Evolutionary conservation across 1,139 yeast species (phyloP).

Genomic region (Scheffersomyces stambukii): DNA sequence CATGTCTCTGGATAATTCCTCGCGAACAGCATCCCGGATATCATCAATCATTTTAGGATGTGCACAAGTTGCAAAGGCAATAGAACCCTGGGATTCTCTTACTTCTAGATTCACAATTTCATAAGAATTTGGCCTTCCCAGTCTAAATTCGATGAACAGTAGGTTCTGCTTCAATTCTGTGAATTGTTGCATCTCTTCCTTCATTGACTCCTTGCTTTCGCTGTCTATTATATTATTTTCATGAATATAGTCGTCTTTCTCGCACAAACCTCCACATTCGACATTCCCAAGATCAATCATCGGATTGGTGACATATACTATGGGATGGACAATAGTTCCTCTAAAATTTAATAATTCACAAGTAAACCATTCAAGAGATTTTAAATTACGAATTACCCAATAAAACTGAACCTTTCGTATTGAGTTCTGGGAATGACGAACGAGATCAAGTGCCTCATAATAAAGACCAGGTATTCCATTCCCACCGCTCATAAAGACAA

Average conservation of each 20-base stretch:
- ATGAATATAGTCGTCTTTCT: not conserved
- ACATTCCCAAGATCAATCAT: too few relatives aligned
- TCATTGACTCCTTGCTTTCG: not conserved
- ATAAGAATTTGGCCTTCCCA: slow-evolving; percentile 36
- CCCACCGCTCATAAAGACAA: slow-evolving; percentile 26
- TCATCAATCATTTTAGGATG: slow-evolving; percentile 39
- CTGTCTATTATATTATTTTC: not conserved
- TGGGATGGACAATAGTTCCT: slow-evolving; percentile 28
- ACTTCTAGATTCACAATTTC: slow-evolving; percentile 29
- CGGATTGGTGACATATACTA: slow-evolving; percentile 27
- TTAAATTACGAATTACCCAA: slow-evolving; percentile 47
- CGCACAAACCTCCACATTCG: too few relatives aligned
- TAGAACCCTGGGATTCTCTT: slow-evolving; percentile 21
- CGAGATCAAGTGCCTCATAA: slow-evolving; percentile 25
- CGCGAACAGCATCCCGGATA: slow-evolving; percentile 18
- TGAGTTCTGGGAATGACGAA: slow-evolving; percentile 5
- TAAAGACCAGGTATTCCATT: slow-evolving; percentile 30
- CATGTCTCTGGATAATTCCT: slow-evolving; percentile 11
- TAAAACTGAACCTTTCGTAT: slow-evolving; percentile 32
- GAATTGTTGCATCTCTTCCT: slow-evolving; percentile 1
- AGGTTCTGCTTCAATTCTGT: slow-evolving; percentile 1
- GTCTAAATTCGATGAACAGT: slow-evolving; percentile 33
- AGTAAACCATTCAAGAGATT: slow-evolving; percentile 27
- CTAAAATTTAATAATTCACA: slow-evolving; percentile 22
- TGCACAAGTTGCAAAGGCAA: slow-evolving; percentile 39